A percentile compares a stretch with the other conserved stretches of the same genome.
Conservation (phyloP, 2,329 filamentous ascomycete species). For the Beauveria pseudobassiana region DNA sequence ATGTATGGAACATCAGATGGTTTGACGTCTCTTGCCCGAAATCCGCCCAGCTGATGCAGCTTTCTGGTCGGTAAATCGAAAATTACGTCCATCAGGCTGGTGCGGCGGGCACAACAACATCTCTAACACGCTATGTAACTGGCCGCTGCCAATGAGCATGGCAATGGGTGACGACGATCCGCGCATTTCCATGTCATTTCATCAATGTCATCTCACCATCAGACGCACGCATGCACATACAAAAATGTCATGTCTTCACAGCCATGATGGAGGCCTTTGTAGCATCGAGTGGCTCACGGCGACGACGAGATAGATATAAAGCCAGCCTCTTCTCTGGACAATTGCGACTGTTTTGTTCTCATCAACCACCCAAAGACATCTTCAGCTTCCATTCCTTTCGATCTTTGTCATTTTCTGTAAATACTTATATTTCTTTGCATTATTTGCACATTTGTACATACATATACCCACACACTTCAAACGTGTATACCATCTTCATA, state of each 20-base stretch:
- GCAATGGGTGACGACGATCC: neutral
- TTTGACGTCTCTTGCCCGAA: neutral
- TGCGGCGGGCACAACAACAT: neutral
- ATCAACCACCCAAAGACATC: neutral
- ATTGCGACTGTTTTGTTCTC: neutral
- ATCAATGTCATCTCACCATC: neutral
- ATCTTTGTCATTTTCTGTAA: neutral
- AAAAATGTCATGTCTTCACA: constrained; percentile 4
- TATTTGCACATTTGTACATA: neutral
- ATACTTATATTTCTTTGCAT: neutral
- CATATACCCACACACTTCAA: neutral
- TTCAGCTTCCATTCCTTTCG: neutral
- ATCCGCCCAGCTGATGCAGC: neutral
- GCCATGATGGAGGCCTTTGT: neutral
- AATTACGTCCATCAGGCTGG: neutral
- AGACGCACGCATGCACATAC: neutral
- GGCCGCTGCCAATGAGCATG: neutral
- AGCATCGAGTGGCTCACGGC: neutral
- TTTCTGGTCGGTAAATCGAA: neutral
- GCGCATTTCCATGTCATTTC: neutral
- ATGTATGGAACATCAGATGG: neutral
- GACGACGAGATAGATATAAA: neutral
- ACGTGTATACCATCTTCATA: neutral
- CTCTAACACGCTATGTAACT: neutral
- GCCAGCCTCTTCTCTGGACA: neutral